phyloP scores from a whole-genome alignment of 495 filamentous ascomycete species.

The Penicillium cinerascens region DNA sequence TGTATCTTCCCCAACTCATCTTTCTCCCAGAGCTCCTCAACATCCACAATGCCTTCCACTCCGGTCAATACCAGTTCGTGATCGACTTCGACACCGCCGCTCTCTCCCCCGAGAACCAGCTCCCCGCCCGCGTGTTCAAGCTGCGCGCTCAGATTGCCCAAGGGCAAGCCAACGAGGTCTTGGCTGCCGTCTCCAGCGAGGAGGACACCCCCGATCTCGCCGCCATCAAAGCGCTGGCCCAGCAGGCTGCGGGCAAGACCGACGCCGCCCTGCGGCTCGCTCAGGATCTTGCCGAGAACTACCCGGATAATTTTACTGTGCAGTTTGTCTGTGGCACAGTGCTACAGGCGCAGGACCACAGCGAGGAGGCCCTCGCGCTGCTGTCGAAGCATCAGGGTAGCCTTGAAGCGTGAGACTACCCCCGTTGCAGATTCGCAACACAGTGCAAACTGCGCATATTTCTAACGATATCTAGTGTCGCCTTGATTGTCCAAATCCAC shows the following conservation, averaged over 20 bases:
- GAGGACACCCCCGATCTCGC: slow-evolving; percentile 66
- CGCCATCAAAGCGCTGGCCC: slow-evolving; percentile 75
- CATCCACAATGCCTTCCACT: slow-evolving; percentile 92
- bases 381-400: slow-evolving; percentile 78
- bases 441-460: slow-evolving; percentile 1
- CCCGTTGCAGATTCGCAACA: slow-evolving; percentile 2
- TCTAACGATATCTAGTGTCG: slow-evolving; percentile 43
- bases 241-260: slow-evolving; percentile 55
- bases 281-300: slow-evolving; percentile 61
- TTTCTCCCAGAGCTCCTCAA: slow-evolving; percentile 76
- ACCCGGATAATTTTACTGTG: slow-evolving; percentile 72
- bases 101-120: slow-evolving; percentile 70
- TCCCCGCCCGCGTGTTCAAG: slow-evolving; percentile 74
- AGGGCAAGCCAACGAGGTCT: slow-evolving; percentile 68
- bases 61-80: slow-evolving; percentile 80
- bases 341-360: slow-evolving; percentile 68
- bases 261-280: slow-evolving; percentile 58
- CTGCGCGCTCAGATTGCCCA: slow-evolving; percentile 79
- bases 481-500: slow-evolving; percentile 84
- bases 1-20: slow-evolving; percentile 5
- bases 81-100: slow-evolving; percentile 73
- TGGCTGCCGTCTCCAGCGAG: slow-evolving; percentile 62
- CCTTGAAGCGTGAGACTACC: slow-evolving; percentile 68
- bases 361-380: slow-evolving; percentile 77
- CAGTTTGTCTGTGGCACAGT: slow-evolving; percentile 78